These are phyloP conservation scores for Metschnikowia noctiluminum DNA, from an alignment of 805 yeast genomes.

Conservation along the genomic window DNA sequence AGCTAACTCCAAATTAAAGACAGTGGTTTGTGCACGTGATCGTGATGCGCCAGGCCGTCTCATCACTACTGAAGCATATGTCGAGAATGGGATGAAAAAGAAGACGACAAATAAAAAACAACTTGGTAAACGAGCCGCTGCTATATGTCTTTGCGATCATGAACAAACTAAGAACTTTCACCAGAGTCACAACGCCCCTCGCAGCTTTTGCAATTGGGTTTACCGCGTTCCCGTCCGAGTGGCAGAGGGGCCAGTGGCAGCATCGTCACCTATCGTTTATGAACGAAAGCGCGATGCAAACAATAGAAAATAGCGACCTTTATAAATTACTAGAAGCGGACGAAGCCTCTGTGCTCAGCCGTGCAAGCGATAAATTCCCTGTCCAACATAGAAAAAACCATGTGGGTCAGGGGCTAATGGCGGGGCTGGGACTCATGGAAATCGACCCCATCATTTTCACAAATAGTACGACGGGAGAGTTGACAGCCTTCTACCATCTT, in stretches of 20 bases:
- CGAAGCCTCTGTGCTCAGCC: slow-evolving; percentile 4
- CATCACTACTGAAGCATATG: neutral
- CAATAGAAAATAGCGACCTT: slow-evolving; percentile 35
- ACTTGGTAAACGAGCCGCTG: neutral
- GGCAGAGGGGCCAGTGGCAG: slow-evolving; percentile 16
- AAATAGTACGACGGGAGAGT: slow-evolving; percentile 47
- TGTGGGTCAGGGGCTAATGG: slow-evolving; percentile 68
- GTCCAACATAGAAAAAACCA: slow-evolving; percentile 57
- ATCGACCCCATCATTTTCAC: slow-evolving; percentile 72
- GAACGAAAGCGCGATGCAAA: slow-evolving; percentile 24
- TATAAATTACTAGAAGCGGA: slow-evolving; percentile 11
- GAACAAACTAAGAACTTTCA: slow-evolving; percentile 10
- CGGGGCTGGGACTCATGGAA: slow-evolving; percentile 64
- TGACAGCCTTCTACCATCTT: slow-evolving; percentile 66
- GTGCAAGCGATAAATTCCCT: slow-evolving; percentile 39
- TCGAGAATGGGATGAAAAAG: too few species aligned
- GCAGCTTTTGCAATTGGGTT: slow-evolving; percentile 19
- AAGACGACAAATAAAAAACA: neutral
- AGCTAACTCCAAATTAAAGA: neutral
- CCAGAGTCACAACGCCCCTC: slow-evolving; percentile 14
- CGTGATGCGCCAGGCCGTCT: neutral
- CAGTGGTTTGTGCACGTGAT: neutral
- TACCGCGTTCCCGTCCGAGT: slow-evolving; percentile 17
- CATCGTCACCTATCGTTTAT: slow-evolving; percentile 12
- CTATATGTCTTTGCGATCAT: neutral